Evolutionary conservation across 768 basidiomycete genomes (phyloP), one percentile per base, ranked within the genome.

Genomic region (Lactifluus rugatus): DNA sequence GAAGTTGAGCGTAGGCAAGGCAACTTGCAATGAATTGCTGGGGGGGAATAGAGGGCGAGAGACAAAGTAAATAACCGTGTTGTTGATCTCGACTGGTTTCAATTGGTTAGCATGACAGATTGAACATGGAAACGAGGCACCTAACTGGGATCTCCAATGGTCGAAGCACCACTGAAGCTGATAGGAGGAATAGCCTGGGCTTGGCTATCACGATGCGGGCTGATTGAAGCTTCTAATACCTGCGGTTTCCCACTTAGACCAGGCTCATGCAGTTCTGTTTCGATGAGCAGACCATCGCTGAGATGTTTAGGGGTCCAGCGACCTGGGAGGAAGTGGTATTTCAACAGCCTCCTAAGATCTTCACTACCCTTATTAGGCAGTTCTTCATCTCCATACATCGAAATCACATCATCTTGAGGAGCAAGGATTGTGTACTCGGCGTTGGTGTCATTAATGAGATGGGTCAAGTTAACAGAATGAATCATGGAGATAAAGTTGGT

Each of bases 311-410:
- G 78, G 0, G 77, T 75, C 81, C 89, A 87, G 57, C 78, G 79
- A 9, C 91, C 91, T 0, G 91, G 88, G 45, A 98, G 74, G 69
- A 99, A 93, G 71, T 99, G 96, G 67, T 98, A 98, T 65, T 84
- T 77, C 41, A 98, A 72, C 52, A 87, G 66, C 58, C 78, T 83
- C 69, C 78, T 85, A 55, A 98, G 74, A 59, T 88, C 89, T 16
- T 78, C 75, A 19, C 76, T 82, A 4, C 88, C 89, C 31, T 70
- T 72, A 56, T 81, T 74, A 4, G 90, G 91, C 21, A 89, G 69
- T 31, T 81, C 76, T 21, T 65, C 67, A 46, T 75, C 73, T 16
- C 77, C 75, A 49, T 80, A 81, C 36, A 83, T 57, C 21, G 78
- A 74, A 37, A 97, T 69, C 5, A 95, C 87, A 54, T 94, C 90